Conservation (phyloP, 2,329 filamentous ascomycete species). For the Nothophoma quercina region DNA sequence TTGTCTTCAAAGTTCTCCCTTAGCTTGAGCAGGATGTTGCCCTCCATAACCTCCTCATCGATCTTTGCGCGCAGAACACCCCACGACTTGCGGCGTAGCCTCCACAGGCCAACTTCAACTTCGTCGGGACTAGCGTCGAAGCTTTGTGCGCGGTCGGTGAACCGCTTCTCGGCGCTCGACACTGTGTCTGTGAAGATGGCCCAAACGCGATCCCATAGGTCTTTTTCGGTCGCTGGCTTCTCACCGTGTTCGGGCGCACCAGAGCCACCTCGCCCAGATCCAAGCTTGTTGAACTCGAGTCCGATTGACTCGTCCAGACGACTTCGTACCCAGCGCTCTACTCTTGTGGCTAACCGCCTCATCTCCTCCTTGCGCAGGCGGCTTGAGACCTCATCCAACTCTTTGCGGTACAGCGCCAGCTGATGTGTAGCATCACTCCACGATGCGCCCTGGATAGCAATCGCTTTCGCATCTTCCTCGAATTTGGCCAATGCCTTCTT, state of each 20-base stretch:
- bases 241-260: constrained; percentile 81
- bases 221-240: constrained; percentile 75
- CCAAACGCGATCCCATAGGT: constrained; percentile 97
- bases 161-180: constrained; percentile 82
- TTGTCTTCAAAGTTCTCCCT: constrained; percentile 99
- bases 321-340: constrained; percentile 93
- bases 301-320: constrained; percentile 87
- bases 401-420: constrained; percentile 81
- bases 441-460: constrained; percentile 77
- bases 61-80: constrained; percentile 86
- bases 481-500: constrained; percentile 77
- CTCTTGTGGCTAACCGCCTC: constrained; percentile 85
- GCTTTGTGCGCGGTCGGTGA: constrained; percentile 87
- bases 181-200: constrained; percentile 82
- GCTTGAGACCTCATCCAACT: constrained; percentile 86
- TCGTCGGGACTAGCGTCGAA: constrained; percentile 93
- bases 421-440: constrained; percentile 92
- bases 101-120: constrained; percentile 91
- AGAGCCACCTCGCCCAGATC: constrained; percentile 82
- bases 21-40: constrained; percentile 92
- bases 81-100: constrained; percentile 93
- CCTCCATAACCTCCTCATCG: constrained; percentile 97
- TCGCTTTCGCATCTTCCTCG: constrained; percentile 74
- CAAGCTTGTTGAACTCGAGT: constrained; percentile 94
- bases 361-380: constrained; percentile 94